Evolutionary conservation across 768 basidiomycete genomes (phyloP).

Genomic region (Leccinum aurantiacum): DNA sequence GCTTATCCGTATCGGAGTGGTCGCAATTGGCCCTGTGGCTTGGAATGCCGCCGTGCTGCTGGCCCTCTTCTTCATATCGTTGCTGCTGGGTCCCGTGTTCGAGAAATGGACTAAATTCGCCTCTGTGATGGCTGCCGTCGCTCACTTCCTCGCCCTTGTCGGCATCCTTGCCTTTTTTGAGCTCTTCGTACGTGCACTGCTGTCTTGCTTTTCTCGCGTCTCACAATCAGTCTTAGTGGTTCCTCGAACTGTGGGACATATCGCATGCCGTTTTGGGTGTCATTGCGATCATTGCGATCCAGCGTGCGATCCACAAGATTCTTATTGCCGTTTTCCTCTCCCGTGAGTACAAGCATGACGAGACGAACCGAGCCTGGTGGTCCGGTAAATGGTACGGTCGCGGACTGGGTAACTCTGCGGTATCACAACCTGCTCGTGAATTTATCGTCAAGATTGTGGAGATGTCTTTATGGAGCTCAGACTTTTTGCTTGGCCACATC

Average conservation of each 20-base stretch:
- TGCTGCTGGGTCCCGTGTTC: slow-evolving; percentile 91
- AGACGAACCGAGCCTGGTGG: slow-evolving; percentile 99
- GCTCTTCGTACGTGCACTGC: slow-evolving; percentile 72
- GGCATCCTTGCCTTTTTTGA: slow-evolving; percentile 92
- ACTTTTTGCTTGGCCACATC: slow-evolving; percentile 85
- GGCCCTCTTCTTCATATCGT: slow-evolving; percentile 84
- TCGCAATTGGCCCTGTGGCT: slow-evolving; percentile 89
- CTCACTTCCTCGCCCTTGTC: slow-evolving; percentile 78
- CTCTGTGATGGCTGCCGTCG: slow-evolving; percentile 88
- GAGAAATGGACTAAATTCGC: slow-evolving; percentile 84
- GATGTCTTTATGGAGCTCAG: slow-evolving; percentile 95
- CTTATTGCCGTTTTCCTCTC: slow-evolving; percentile 92
- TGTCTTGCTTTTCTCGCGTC: slow-evolving; percentile 33
- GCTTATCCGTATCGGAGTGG: slow-evolving; percentile 83
- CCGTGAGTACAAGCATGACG: slow-evolving; percentile 97
- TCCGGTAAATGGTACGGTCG: slow-evolving; percentile 97
- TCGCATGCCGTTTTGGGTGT: slow-evolving; percentile 94
- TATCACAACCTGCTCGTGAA: slow-evolving; percentile 96
- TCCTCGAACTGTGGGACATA: slow-evolving; percentile 95
- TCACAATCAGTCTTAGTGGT: slow-evolving; percentile 60
- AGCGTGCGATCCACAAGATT: slow-evolving; percentile 91
- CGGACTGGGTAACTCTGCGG: slow-evolving; percentile 85
- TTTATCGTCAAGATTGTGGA: slow-evolving; percentile 98
- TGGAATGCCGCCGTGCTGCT: slow-evolving; percentile 92
- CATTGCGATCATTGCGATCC: slow-evolving; percentile 85